A percentile compares a stretch with the other conserved stretches of the same genome.
Conservation (phyloP, 2,329 filamentous ascomycete species). For the Fusarium agapanthi region DNA sequence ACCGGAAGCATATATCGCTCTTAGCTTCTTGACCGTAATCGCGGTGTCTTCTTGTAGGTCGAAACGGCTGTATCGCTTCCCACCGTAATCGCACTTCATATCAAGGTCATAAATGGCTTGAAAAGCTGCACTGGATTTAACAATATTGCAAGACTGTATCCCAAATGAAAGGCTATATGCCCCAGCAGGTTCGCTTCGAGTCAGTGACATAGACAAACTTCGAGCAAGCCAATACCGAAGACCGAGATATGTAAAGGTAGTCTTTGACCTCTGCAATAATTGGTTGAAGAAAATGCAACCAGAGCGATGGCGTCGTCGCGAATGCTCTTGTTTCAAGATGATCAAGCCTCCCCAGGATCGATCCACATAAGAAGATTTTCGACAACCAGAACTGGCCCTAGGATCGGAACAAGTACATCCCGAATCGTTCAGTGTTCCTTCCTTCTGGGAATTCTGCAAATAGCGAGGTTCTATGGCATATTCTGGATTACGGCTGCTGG, state of each 20-base stretch:
- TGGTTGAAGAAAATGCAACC: not conserved
- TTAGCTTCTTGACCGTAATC: not conserved
- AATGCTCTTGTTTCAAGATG: not conserved
- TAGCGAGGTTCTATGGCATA: no score
- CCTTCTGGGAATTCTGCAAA: rapidly evolving
- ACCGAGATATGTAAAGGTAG: not conserved
- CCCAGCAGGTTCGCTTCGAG: not conserved
- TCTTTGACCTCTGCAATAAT: not conserved
- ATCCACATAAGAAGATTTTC: rapidly evolving
- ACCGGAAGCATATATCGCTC: no score
- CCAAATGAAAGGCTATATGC: not conserved
- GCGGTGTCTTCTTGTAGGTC: not conserved
- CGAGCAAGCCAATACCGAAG: not conserved
- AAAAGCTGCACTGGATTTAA: not conserved
- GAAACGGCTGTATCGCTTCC: no score
- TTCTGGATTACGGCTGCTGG: not conserved
- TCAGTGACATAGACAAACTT: rapidly evolving
- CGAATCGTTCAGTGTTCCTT: not conserved
- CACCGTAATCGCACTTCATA: no score
- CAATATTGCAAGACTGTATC: not conserved
- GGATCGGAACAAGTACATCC: not conserved
- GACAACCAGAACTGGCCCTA: rapidly evolving
- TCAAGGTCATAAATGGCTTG: not conserved
- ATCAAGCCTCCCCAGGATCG: not conserved
- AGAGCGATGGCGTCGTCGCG: not conserved